A percentile compares a stretch with the other conserved stretches of the same genome.
Evolutionary conservation across 208 protist genomes (phyloP).

Genomic region (Leishmania aethiopica): DNA sequence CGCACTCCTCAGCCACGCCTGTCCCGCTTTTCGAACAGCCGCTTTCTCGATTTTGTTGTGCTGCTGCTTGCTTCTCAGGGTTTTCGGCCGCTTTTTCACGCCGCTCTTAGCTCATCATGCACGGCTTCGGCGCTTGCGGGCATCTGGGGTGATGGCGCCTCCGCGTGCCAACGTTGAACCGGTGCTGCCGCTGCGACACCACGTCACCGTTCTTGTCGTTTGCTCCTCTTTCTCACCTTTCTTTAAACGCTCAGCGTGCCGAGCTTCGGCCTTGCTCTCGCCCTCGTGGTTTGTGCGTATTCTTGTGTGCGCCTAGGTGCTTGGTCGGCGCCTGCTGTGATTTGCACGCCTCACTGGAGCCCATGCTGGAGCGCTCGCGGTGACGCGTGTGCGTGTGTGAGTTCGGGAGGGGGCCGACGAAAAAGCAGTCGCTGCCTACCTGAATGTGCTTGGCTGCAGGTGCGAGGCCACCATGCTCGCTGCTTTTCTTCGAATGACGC

Average conservation of each 20-base stretch:
- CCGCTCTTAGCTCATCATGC: background rate
- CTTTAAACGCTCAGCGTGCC: background rate
- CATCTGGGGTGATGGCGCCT: background rate
- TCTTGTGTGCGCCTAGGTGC: background rate
- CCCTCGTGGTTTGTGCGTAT: background rate
- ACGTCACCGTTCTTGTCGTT: background rate
- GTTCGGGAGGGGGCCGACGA: background rate
- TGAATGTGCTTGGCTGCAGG: background rate
- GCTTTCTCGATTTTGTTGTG: background rate
- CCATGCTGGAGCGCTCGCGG: background rate
- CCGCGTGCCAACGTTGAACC: background rate
- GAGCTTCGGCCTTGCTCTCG: background rate
- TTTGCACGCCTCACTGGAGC: background rate
- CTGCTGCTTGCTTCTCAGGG: background rate
- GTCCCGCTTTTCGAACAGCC: background rate
- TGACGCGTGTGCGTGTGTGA: background rate
- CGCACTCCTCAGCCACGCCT: background rate
- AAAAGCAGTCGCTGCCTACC: background rate
- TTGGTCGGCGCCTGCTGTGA: background rate
- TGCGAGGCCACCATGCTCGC: background rate
- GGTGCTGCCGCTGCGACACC: background rate
- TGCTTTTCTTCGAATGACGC: background rate
- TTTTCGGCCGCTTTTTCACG: background rate
- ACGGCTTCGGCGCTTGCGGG: background rate
- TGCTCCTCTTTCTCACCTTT: background rate